Base-by-base conservation (phyloP, 176 grass and related monocot genomes). In the Avena eriantha region DNA sequence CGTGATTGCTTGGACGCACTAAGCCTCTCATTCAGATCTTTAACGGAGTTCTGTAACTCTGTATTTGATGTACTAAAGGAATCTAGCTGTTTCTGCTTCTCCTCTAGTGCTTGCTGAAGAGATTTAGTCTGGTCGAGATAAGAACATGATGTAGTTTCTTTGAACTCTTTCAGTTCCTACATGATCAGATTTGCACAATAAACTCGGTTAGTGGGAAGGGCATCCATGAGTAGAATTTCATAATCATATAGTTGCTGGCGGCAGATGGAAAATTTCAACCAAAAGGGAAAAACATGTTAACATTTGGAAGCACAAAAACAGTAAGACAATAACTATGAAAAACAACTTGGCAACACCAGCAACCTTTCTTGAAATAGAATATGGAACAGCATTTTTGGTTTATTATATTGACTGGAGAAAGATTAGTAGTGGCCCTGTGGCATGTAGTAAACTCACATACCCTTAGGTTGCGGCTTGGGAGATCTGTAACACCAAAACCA, bases 1-100 rank as follows among this genome's bases (percentile, higher is more conserved):
- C 92, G 84, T 82, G 94, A 99, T 92, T 99, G 94, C 85, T 93
- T 94, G 45, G 80, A 99, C 81, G 92, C 87, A 82, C 67, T 78
- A 88, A 99, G 89, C 60, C 94, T 99, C 89, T 96, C 90, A 76
- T 93, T 85, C 50, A 99, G 87, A 87, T 99, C 97, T 88, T 96
- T 92, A 48, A 92, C 34, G 9, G 94, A 93, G 64, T 64, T 90
- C 61, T 74, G 94, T 79, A 99, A 76, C 81, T 88, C 92, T 60
- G 80, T 84, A 73, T 87, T 94, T 84, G 69, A 85, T 84, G 89
- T 75, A 73, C 74, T 90, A 84, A 91, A 80, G 58, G 82, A 36
- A 94, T 90, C 76, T 75, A 93, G 60, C 86, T 99, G 85, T 81
- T 94, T 92, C 19, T 93, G 86, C 71, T 94, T 94, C 51, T 91